phyloP scores from a whole-genome alignment of 495 filamentous ascomycete genomes.

The Aspergillus coremiiformis region DNA sequence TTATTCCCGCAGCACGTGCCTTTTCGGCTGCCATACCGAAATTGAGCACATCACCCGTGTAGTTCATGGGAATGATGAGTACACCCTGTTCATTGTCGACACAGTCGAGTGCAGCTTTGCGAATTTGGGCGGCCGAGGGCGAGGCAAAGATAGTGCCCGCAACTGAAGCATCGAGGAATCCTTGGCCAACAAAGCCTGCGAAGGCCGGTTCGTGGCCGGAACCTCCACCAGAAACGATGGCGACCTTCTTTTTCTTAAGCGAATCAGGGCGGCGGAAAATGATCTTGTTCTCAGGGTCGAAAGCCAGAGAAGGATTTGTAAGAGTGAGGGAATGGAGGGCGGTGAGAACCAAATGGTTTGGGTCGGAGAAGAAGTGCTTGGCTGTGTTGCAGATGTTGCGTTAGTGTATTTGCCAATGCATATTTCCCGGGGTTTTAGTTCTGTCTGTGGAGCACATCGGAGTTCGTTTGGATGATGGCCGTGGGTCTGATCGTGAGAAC shows the following conservation, averaged over 20 bases:
- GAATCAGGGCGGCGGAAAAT: constrained; percentile 65
- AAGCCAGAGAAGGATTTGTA: constrained; percentile 76
- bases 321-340: constrained; percentile 71
- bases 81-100: constrained; percentile 67
- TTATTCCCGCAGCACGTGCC: constrained; percentile 69
- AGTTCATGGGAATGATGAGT: constrained; percentile 60
- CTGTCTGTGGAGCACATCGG: constrained; percentile 9
- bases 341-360: constrained; percentile 67
- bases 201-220: constrained; percentile 92
- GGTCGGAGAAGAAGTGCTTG: constrained; percentile 92
- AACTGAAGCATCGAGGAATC: constrained; percentile 77
- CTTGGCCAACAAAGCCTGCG: constrained; percentile 60
- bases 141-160: constrained; percentile 92
- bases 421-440: constrained; percentile 3
- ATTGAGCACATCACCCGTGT: constrained; percentile 77
- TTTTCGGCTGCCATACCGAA: constrained; percentile 95
- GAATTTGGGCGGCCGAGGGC: constrained; percentile 80
- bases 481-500: constrained; percentile 2
- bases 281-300: constrained; percentile 78
- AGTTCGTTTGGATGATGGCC: constrained; percentile 7
- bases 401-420: constrained; percentile 11
- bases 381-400: constrained; percentile 27
- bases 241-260: constrained; percentile 51
- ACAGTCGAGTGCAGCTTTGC: constrained; percentile 62
- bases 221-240: constrained; percentile 83